Conservation (phyloP, 1,139 yeast genomes). For the Lodderomyces theae region DNA sequence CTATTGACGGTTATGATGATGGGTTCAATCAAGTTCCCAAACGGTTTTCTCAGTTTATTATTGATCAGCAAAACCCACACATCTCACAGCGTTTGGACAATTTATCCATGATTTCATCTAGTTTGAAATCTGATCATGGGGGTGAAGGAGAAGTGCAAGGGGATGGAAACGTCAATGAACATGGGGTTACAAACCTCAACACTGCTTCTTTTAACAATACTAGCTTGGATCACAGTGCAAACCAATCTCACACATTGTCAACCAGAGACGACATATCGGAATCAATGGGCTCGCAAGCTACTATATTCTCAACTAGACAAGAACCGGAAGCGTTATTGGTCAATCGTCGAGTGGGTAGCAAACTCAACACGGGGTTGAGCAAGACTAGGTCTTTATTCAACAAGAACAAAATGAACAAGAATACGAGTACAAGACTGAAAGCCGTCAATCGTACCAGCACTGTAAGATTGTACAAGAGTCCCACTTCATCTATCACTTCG, state of each 20-base stretch:
- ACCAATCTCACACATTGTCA: background rate
- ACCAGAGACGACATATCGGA: constrained; percentile 28
- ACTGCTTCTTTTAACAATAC: background rate
- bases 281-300: constrained; percentile 46
- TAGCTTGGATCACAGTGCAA: background rate
- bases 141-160: background rate
- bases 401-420: constrained; percentile 10
- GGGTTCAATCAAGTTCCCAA: constrained; percentile 37
- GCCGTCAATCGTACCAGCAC: constrained; percentile 13
- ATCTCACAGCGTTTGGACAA: constrained; percentile 26
- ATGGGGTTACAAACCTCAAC: constrained; percentile 3
- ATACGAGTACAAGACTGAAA: constrained; percentile 10
- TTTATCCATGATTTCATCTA: constrained; percentile 25
- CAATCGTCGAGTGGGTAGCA: background rate
- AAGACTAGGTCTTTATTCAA: constrained; percentile 5
- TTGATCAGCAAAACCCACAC: constrained; percentile 35
- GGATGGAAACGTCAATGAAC: background rate
- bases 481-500: constrained; percentile 9
- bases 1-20: constrained; percentile 3
- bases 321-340: constrained; percentile 8
- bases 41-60: constrained; percentile 41
- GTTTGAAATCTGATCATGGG: constrained; percentile 10
- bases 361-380: background rate
- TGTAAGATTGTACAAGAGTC: constrained; percentile 14
- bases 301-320: constrained; percentile 43